These are phyloP conservation scores for Mycena floridula DNA, from an alignment of 768 basidiomycete genomes.

Conservation along the genomic window DNA sequence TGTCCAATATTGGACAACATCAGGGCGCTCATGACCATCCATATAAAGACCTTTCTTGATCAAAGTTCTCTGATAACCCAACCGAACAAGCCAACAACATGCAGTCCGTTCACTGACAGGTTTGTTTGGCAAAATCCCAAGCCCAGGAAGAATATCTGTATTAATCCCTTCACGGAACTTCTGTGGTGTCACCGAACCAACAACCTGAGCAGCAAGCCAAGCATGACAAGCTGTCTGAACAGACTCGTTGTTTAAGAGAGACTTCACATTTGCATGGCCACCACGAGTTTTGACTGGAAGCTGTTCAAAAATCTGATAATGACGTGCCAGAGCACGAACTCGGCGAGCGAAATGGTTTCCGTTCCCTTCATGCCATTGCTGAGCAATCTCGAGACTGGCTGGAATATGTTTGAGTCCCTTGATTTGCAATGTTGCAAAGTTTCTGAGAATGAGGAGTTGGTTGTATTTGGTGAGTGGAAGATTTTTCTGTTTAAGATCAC, in stretches of 20 bases:
- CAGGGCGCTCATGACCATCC: conserved; percentile 31
- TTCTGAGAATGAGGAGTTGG: conserved; percentile 24
- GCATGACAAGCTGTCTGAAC: too few species aligned
- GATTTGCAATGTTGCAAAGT: conserved; percentile 28
- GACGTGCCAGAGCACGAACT: conserved; percentile 22
- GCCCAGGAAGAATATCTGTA: too few species aligned
- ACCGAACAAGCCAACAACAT: conserved; percentile 27
- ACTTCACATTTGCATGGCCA: conserved; percentile 9
- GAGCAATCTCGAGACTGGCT: conserved; percentile 28
- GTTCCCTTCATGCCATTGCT: conserved; percentile 28
- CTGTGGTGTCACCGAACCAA: too few species aligned
- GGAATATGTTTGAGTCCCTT: conserved; percentile 21
- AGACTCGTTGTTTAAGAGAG: conserved; percentile 12
- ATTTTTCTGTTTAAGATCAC: too few species aligned
- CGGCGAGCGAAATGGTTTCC: conserved; percentile 21
- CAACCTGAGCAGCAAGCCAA: too few species aligned
- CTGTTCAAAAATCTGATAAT: conserved; percentile 31
- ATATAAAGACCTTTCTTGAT: conserved; percentile 27
- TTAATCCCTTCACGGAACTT: too few species aligned
- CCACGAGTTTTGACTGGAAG: conserved; percentile 23
- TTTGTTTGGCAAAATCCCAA: too few species aligned
- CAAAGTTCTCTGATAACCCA: conserved; percentile 24
- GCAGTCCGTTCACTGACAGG: conserved; percentile 27
- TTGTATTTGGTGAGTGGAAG: too few species aligned
- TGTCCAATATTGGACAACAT: conserved; percentile 27